Base-by-base conservation (phyloP, 805 yeast genomes). In the Ogataea siamensis region DNA sequence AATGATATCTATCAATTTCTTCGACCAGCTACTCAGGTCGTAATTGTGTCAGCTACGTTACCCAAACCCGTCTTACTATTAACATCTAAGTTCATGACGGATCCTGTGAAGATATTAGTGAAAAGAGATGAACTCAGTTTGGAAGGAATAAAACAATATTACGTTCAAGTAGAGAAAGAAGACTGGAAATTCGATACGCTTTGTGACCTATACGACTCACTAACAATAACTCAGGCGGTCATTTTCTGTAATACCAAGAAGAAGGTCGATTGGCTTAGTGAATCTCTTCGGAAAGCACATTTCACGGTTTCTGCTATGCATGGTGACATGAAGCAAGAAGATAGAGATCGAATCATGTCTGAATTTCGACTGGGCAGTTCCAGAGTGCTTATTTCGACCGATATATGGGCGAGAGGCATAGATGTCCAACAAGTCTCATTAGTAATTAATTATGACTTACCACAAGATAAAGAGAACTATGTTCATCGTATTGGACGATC, bases 401-500 rank as follows among this genome's bases (percentile, higher is more conserved):
- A 89, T 66, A 85, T 89, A 49, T 87, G 89, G 80, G 97, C 98
- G 25, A 80, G 98, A 69, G 98, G 98, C 67, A 89, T 89, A 51
- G 98, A 89, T 70, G 96, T 89, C 38, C 98, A 89, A 71, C 98
- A 89, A 70, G 96, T 89, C 41, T 87, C 96, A 21, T 74, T 91
- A 52, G 98, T 89, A 48, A 86, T 89, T 51, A 89, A 89, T 74
- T 89, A 87, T 70, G 98, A 89, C 66, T 69, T 89, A 55, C 97
- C 97, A 29, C 73, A 78, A 51, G 84, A 83, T 71, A 80, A 84
- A 65, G 96, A 89, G 67, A 89, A 87, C 73, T 91, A 93, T 66
- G 84, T 91, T 58, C 99, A 91, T 71, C 79, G 99, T 71, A 94
- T 91, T 58, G 99, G 99, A 66, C 81, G 99, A 71, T 87, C 95